Evolutionary conservation across 2,329 filamentous ascomycete genomes (phyloP).

Genomic region (Fusarium poae): DNA sequence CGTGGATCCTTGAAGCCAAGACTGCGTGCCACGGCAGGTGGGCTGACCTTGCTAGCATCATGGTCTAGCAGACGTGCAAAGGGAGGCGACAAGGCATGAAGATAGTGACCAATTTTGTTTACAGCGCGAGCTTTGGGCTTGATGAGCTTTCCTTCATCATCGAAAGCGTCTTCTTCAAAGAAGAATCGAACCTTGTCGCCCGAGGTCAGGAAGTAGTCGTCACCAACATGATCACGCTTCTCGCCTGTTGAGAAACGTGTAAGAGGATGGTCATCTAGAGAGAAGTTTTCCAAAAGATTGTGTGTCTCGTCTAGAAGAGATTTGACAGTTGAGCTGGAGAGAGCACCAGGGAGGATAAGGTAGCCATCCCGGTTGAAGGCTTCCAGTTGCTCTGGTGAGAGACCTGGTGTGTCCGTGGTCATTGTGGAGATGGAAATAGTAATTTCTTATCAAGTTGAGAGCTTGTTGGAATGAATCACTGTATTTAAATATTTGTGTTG

Average conservation of each 20-base stretch:
- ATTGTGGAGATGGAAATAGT: conserved; percentile 13
- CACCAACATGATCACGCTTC: conserved; percentile 83
- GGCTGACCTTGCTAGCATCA: conserved; percentile 54
- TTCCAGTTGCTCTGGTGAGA: conserved; percentile 77
- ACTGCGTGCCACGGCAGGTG: conserved; percentile 73
- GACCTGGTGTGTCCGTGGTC: conserved; percentile 59
- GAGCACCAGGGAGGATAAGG: conserved; percentile 84
- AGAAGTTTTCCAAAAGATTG: conserved; percentile 79
- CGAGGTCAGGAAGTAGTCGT: conserved; percentile 91
- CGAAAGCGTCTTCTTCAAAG: conserved; percentile 95
- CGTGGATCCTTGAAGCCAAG: conserved; percentile 83
- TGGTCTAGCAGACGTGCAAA: conserved; percentile 71
- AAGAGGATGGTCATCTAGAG: conserved; percentile 87
- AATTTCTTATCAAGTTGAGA: too few species aligned
- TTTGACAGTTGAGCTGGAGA: conserved; percentile 73
- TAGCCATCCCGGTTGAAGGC: conserved; percentile 88
- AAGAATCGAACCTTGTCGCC: conserved; percentile 97
- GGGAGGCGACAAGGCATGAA: conserved; percentile 76
- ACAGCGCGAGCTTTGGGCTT: conserved; percentile 88
- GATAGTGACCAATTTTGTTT: conserved; percentile 87
- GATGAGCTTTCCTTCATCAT: conserved; percentile 70
- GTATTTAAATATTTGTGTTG: not conserved
- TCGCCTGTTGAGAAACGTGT: conserved; percentile 92
- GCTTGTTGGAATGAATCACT: not conserved
- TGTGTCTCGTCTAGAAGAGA: conserved; percentile 81